These are phyloP conservation scores for Aureobasidium sp. DNA, from an alignment of 2,329 filamentous ascomycete species.

Conservation along the genomic window DNA sequence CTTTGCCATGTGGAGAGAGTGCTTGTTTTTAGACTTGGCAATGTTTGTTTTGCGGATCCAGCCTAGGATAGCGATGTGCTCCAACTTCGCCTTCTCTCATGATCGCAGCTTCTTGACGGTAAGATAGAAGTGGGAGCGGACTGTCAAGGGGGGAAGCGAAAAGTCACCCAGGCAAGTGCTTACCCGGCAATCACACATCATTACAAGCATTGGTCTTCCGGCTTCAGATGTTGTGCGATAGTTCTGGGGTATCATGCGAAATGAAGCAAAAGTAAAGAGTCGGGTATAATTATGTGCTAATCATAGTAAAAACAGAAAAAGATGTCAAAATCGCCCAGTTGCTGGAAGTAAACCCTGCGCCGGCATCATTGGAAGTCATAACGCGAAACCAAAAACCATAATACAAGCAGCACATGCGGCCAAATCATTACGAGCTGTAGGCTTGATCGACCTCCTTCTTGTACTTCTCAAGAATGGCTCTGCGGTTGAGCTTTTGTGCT, in stretches of 20 bases:
- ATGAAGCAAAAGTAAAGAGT: background rate
- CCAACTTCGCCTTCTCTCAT: background rate
- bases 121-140: too few species aligned
- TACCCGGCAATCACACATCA: background rate
- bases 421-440: slow-evolving; percentile 23
- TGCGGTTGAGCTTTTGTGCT: slow-evolving; percentile 45
- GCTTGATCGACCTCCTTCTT: slow-evolving; percentile 42
- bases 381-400: background rate
- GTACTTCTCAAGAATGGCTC: slow-evolving; percentile 41
- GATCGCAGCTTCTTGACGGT: too few species aligned
- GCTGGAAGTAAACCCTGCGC: background rate
- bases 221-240: background rate
- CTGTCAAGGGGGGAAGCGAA: too few species aligned
- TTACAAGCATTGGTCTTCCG: background rate
- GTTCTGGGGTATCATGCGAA: too few species aligned
- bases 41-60: background rate
- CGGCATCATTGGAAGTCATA: slow-evolving; percentile 2
- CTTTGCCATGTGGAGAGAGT: background rate
- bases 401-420: background rate
- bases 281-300: slow-evolving; percentile 14
- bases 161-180: too few species aligned
- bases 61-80: background rate
- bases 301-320: slow-evolving; percentile 3
- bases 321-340: slow-evolving; percentile 8
- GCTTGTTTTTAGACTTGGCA: background rate